Conservation (phyloP, 192 early-diverging fungal species). For the Coemansia furcata region DNA sequence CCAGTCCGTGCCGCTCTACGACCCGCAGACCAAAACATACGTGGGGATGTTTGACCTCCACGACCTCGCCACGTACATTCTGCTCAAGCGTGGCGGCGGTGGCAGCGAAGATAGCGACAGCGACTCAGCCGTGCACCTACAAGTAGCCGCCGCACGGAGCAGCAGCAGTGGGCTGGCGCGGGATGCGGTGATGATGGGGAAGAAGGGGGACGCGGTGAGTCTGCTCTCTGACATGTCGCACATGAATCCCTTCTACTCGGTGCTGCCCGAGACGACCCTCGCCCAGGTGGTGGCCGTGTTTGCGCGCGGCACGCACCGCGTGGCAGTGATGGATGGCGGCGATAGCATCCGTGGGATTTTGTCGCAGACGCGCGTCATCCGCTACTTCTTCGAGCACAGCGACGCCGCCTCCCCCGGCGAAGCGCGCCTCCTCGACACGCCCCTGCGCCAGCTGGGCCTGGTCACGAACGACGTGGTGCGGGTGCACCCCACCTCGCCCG, state of each 20-base stretch:
- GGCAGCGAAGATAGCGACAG: neutral
- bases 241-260: constrained; percentile 81
- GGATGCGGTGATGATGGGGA: neutral
- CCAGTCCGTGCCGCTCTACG: constrained; percentile 79
- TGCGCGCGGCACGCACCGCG: constrained; percentile 73
- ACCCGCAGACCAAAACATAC: constrained; percentile 56
- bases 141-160: constrained; percentile 5
- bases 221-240: constrained; percentile 65
- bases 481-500: constrained; percentile 54
- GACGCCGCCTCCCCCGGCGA: constrained; percentile 6
- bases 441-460: constrained; percentile 57
- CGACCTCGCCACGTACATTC: constrained; percentile 74
- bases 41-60: constrained; percentile 88
- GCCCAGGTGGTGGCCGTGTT: constrained; percentile 71
- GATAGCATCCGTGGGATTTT: constrained; percentile 71
- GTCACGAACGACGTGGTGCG: constrained; percentile 57
- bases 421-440: constrained; percentile 18
- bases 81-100: constrained; percentile 42
- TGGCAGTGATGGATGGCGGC: constrained; percentile 66
- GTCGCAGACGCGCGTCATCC: constrained; percentile 70
- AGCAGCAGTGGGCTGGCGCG: neutral
- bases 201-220: constrained; percentile 7
- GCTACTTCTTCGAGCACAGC: constrained; percentile 65
- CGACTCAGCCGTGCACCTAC: neutral
- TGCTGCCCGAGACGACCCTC: constrained; percentile 72